Base-by-base conservation (phyloP, 495 filamentous ascomycete species). In the Penicillium paxilli region DNA sequence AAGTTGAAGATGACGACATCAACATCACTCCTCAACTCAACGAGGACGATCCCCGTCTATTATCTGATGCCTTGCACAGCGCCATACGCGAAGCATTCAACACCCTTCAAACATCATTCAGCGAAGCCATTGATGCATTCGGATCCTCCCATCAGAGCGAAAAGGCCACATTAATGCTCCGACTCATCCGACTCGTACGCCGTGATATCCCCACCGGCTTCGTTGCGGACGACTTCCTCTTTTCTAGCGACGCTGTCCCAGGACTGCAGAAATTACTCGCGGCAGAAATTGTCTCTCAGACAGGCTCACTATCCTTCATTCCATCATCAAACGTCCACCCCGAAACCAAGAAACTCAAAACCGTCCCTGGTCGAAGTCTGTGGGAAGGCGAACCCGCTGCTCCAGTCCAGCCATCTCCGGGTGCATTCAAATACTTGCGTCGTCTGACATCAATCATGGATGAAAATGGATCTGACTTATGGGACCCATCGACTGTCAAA, bases 361-460 rank as follows among this genome's bases (percentile, higher is more conserved):
- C 22, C n/a, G 48, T 76, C 0, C 73, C 69, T 47, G 73, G 84
- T 16, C 72, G 81, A 52, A 75, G 78, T 1, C 77, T 96, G 1
- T 96, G 90, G 91, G 91, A 94, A 60, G 87, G 87, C 0, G 74
- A 80, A 17, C 91, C 90, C 0, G 77, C 81, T 28, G 63, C 96
- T 22, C 94, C 94, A 1, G 75, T 85, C n/a, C 90, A 91, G 56
- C 92, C 92, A 0, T 92, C 91, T 1, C 85, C 90, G 0, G 77
- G 79, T 23, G 80, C 85, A 2, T 95, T 96, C 67, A 81, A 80
- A 54, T 87, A 93, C 48, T 64, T 97, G 37, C 82, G 85, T 24
- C 80, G 77, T 26, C 60, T 96, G 21, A 74, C 81, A 8, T 67
- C 70, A 32, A 72, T 78, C 1, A 95, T 98, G 91, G 79, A 79